Percentiles rank a stretch among this genome's conserved stretches.
Conservation (phyloP, 2,329 filamentous ascomycete species). For the Cercospora brassicicola region DNA sequence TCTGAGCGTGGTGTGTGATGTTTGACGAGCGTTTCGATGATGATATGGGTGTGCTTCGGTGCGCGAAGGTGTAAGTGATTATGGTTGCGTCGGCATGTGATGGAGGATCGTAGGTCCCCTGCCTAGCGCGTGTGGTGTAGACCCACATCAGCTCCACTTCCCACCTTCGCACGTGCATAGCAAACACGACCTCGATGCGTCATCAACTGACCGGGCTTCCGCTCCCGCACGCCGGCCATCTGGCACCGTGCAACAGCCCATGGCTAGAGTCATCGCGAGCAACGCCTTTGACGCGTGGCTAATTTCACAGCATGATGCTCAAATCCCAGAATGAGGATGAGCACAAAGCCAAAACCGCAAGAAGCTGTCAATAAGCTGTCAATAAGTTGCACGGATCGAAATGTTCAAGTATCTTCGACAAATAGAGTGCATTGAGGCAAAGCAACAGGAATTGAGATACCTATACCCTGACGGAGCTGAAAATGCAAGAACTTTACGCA, state of each 20-base stretch:
- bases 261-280: neutral
- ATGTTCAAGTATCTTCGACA: neutral
- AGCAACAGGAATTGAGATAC: neutral
- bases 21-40: neutral
- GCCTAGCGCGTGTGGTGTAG: neutral
- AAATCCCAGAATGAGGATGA: neutral
- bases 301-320: neutral
- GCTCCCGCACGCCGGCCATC: neutral
- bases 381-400: neutral
- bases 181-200: neutral
- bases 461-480: neutral
- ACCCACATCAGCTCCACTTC: constrained; percentile 3
- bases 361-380: neutral
- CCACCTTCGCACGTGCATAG: neutral
- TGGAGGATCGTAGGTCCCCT: neutral
- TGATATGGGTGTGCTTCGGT: neutral
- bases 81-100: constrained; percentile 1
- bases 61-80: neutral
- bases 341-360: neutral
- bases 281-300: neutral
- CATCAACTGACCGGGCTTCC: neutral
- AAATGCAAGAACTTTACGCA: constrained; percentile 12
- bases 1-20: neutral
- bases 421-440: neutral
- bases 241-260: neutral